Percentiles rank a stretch among this genome's conserved stretches.
Conservation (phyloP, 1,284 basidiomycete genomes). For the Austropuccinia psidii region DNA sequence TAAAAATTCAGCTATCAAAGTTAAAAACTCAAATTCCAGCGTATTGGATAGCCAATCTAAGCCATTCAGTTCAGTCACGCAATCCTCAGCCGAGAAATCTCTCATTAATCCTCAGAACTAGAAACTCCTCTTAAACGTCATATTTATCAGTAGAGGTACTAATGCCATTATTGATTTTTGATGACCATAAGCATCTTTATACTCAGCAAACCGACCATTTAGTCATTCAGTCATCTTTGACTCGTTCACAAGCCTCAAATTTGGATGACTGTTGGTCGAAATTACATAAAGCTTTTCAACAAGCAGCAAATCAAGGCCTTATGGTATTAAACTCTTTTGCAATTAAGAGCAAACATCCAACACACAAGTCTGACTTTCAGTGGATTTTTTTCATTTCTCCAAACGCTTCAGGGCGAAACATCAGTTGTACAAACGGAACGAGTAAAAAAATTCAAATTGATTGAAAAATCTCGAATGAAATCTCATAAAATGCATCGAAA, state of each 20-base stretch:
- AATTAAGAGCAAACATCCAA: not conserved
- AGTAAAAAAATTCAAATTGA: slow-evolving; percentile 17
- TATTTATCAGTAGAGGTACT: too few relatives aligned
- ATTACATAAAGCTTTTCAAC: not conserved
- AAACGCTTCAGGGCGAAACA: not conserved
- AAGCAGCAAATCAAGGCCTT: slow-evolving; percentile 1
- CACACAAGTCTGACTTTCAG: not conserved
- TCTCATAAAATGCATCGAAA: slow-evolving; percentile 14
- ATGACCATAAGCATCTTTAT: slow-evolving; percentile 29
- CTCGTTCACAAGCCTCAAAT: slow-evolving; percentile 22
- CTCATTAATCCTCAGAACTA: too few relatives aligned
- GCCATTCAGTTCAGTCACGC: slow-evolving; percentile 2
- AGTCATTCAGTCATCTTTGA: slow-evolving; percentile 28
- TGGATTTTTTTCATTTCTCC: not conserved
- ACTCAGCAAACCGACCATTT: slow-evolving; percentile 5
- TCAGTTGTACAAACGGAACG: not conserved
- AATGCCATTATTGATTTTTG: too few relatives aligned
- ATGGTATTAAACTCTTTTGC: not conserved
- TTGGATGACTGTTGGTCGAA: slow-evolving; percentile 31
- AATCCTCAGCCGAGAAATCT: too few relatives aligned
- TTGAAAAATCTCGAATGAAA: slow-evolving; percentile 9
- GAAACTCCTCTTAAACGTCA: too few relatives aligned
- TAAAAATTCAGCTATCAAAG: not conserved
- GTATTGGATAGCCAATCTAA: slow-evolving; percentile 27
- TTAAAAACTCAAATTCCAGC: slow-evolving; percentile 2